These are phyloP conservation scores for Penicillium brevicompactum DNA, from an alignment of 2,329 filamentous ascomycete genomes.

Conservation along the genomic window DNA sequence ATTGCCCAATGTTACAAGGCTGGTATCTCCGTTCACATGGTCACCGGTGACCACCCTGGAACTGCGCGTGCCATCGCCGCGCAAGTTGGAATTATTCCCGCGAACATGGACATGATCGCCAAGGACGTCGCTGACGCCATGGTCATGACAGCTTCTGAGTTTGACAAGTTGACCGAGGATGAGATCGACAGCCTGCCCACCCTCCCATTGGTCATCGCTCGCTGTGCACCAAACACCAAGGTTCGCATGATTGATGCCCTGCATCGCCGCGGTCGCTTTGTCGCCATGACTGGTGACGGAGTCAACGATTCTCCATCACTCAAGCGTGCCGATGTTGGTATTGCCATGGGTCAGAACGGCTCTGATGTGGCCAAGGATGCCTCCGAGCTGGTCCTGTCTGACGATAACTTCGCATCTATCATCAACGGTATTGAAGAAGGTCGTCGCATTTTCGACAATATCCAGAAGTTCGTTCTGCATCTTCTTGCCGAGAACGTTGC, in stretches of 20 bases:
- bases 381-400: slow-evolving; percentile 69
- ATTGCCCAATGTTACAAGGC: slow-evolving; percentile 71
- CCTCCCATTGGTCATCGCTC: slow-evolving; percentile 60
- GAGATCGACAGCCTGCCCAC: slow-evolving; percentile 66
- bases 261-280: slow-evolving; percentile 65
- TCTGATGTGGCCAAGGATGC: slow-evolving; percentile 77
- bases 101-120: slow-evolving; percentile 61
- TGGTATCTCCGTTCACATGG: slow-evolving; percentile 79
- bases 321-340: slow-evolving; percentile 80
- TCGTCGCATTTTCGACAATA: slow-evolving; percentile 84
- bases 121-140: slow-evolving; percentile 66
- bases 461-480: slow-evolving; percentile 84
- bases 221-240: slow-evolving; percentile 66
- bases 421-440: slow-evolving; percentile 82
- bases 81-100: slow-evolving; percentile 75
- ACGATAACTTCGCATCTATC: slow-evolving; percentile 87
- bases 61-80: slow-evolving; percentile 77
- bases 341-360: slow-evolving; percentile 80
- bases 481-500: slow-evolving; percentile 80
- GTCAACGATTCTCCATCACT: slow-evolving; percentile 85
- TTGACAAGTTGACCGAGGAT: slow-evolving; percentile 73
- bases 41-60: slow-evolving; percentile 79
- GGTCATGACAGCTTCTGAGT: slow-evolving; percentile 75
- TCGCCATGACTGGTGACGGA: slow-evolving; percentile 87
- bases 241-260: slow-evolving; percentile 78